These are phyloP conservation scores for Ophiosphaerella korrae DNA, from an alignment of 2,329 filamentous ascomycete genomes.

Conservation along the genomic window DNA sequence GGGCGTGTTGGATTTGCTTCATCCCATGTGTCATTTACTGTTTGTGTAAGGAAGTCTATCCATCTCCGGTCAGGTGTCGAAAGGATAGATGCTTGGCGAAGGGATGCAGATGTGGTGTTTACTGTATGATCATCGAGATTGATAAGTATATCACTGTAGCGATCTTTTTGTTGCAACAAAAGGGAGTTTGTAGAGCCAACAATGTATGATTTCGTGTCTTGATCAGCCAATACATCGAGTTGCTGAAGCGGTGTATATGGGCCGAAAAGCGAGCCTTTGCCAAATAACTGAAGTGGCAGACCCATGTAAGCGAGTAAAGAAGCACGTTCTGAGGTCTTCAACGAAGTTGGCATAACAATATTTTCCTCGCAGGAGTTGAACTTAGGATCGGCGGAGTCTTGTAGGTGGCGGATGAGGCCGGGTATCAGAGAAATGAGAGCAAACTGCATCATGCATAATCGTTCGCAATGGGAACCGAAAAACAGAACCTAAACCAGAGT, in stretches of 20 bases:
- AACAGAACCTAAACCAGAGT: constrained; percentile 79
- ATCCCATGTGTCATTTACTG: constrained; percentile 96
- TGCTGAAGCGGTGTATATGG: constrained; percentile 97
- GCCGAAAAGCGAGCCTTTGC: constrained; percentile 93
- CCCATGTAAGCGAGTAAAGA: constrained; percentile 95
- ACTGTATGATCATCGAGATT: constrained; percentile 91
- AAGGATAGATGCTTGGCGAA: constrained; percentile 75
- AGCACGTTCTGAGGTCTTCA: constrained; percentile 88
- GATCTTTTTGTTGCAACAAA: constrained; percentile 89
- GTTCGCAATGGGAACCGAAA: constrained; percentile 94
- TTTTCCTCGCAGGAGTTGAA: constrained; percentile 81
- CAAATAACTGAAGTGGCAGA: constrained; percentile 90
- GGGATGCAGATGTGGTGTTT: constrained; percentile 78
- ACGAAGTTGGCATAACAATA: constrained; percentile 76
- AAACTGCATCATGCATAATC: constrained; percentile 98
- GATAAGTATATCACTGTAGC: constrained; percentile 94
- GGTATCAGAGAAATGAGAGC: constrained; percentile 94
- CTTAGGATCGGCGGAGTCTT: constrained; percentile 94
- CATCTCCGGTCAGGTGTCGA: constrained; percentile 89
- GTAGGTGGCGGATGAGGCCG: constrained; percentile 85
- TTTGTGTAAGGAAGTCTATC: constrained; percentile 94
- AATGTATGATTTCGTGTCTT: constrained; percentile 94
- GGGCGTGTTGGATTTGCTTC: constrained; percentile 83
- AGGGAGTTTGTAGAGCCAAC: constrained; percentile 97
- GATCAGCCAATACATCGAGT: constrained; percentile 89